phyloP scores from a whole-genome alignment of 2,329 filamentous ascomycete genomes.

The Fusarium subglutinans region DNA sequence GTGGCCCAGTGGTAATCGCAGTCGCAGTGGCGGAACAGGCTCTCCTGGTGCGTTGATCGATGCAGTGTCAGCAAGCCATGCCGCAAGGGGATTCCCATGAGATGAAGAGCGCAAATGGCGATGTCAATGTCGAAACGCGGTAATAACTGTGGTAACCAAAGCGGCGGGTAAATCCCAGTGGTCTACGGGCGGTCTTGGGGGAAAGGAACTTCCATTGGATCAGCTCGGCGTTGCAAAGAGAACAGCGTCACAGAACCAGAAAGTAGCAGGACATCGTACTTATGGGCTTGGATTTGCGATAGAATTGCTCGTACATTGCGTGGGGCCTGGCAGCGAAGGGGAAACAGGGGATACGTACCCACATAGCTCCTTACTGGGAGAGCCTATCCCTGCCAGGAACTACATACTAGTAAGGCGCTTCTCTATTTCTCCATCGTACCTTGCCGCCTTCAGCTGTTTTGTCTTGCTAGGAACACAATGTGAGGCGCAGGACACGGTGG shows the following conservation, averaged over 20 bases:
- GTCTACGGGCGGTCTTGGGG: neutral
- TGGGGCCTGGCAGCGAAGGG: neutral
- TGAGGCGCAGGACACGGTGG: no score
- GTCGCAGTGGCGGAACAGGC: no score
- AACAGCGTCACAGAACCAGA: neutral
- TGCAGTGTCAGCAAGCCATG: neutral
- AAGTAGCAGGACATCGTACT: neutral
- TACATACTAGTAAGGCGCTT: neutral
- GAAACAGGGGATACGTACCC: no score
- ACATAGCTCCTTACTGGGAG: neutral
- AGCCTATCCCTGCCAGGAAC: neutral
- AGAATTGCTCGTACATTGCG: neutral
- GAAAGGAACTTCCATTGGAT: neutral
- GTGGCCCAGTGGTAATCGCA: neutral
- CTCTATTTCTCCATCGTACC: no score
- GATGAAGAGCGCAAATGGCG: neutral
- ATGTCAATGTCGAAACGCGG: no score
- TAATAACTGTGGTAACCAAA: neutral
- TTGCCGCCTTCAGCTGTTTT: accelerated
- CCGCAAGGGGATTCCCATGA: neutral
- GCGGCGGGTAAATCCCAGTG: neutral
- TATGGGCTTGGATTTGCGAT: no score
- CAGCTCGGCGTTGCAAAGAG: no score
- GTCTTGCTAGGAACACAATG: neutral
- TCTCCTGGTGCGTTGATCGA: no score